phyloP scores from a whole-genome alignment of 768 basidiomycete genomes.

The Coprinopsis strossmayeri region DNA sequence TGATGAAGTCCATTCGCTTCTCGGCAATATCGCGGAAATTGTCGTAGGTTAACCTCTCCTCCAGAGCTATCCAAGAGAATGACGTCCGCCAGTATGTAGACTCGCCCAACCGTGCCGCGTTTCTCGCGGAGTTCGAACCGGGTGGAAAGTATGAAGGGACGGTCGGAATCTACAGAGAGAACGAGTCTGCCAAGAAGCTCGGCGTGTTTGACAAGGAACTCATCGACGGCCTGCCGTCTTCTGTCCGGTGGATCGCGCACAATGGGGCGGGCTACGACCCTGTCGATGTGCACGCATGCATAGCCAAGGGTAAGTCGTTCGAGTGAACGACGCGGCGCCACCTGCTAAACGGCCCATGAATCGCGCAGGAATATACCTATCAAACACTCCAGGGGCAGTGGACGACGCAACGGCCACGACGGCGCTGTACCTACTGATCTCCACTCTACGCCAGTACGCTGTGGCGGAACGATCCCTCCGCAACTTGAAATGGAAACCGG shows the following conservation, averaged over 20 bases:
- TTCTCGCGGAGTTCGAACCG: slow-evolving; percentile 54
- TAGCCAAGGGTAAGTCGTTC: slow-evolving; percentile 47
- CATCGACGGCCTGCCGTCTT: slow-evolving; percentile 56
- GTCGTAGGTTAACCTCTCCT: slow-evolving; percentile 47
- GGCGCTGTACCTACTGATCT: slow-evolving; percentile 76
- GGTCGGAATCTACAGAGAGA: slow-evolving; percentile 76
- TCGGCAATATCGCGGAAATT: slow-evolving; percentile 65
- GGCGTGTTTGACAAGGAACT: slow-evolving; percentile 80
- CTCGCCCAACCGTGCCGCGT: slow-evolving; percentile 58
- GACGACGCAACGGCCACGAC: slow-evolving; percentile 90
- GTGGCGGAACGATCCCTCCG: slow-evolving; percentile 55
- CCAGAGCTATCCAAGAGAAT: background rate
- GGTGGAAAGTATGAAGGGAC: slow-evolving; percentile 70
- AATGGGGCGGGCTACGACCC: slow-evolving; percentile 93
- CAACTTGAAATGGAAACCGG: slow-evolving; percentile 54
- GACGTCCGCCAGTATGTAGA: slow-evolving; percentile 32
- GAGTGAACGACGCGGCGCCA: no score
- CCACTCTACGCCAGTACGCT: slow-evolving; percentile 69
- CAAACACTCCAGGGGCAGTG: slow-evolving; percentile 87
- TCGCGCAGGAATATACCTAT: slow-evolving; percentile 67
- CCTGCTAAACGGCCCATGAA: no score
- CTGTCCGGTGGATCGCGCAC: slow-evolving; percentile 83
- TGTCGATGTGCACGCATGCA: slow-evolving; percentile 73
- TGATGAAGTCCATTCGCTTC: slow-evolving; percentile 59
- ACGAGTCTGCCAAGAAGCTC: slow-evolving; percentile 54